Conservation (phyloP, 129 eudicot species). For the Lactuca sativa region DNA sequence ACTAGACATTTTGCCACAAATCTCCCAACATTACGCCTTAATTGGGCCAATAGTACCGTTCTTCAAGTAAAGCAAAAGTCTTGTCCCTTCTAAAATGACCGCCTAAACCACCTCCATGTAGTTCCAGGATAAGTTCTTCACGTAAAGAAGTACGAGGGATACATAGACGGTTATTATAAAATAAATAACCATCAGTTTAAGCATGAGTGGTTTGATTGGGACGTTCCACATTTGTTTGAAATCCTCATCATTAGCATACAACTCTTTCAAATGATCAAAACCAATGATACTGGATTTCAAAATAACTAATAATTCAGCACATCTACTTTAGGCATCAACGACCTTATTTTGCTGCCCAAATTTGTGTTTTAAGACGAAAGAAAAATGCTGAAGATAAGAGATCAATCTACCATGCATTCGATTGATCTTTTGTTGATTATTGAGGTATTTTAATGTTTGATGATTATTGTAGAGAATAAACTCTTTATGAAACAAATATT, state of each 20-base stretch:
- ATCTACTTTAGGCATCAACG: too few species aligned
- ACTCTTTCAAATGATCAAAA: not conserved
- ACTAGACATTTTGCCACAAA: not conserved
- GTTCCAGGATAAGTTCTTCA: not conserved
- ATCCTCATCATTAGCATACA: not conserved
- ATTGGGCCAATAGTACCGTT: not conserved
- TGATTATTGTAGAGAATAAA: not conserved
- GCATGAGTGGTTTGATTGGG: not conserved
- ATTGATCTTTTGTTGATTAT: not conserved
- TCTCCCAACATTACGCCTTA: not conserved
- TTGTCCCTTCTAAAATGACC: not conserved
- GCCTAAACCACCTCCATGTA: not conserved
- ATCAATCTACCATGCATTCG: conserved; percentile 13
- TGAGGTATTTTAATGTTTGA: not conserved
- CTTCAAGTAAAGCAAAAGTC: not conserved
- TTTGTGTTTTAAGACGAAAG: too few species aligned
- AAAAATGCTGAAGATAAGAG: not conserved
- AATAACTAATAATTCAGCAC: too few species aligned
- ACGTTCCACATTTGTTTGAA: too few species aligned
- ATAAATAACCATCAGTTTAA: not conserved
- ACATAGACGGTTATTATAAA: not conserved
- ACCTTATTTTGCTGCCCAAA: too few species aligned
- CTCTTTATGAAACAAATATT: too few species aligned
- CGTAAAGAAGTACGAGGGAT: not conserved
- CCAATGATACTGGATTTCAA: too few species aligned